Percentiles rank a stretch among this genome's conserved stretches.
Conservation (phyloP, 78 protist species). For the Tieghemostelium lacteum region DNA sequence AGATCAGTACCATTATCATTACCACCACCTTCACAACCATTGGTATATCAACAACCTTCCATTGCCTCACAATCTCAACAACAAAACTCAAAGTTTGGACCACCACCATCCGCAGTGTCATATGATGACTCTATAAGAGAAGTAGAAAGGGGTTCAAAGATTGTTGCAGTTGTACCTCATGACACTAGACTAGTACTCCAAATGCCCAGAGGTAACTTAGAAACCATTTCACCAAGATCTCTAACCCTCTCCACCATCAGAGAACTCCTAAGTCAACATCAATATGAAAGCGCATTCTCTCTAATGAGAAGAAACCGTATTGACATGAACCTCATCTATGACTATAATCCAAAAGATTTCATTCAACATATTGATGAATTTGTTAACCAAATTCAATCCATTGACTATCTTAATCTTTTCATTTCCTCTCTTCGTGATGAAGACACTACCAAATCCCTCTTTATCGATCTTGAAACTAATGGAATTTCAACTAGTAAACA, state of each 20-base stretch:
- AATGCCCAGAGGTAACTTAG: slow-evolving; percentile 92
- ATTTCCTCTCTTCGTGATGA: slow-evolving; percentile 71
- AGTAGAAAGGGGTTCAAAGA: slow-evolving; percentile 87
- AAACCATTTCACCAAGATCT: slow-evolving; percentile 85
- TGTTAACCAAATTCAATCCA: slow-evolving; percentile 49
- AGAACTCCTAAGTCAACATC: slow-evolving; percentile 5
- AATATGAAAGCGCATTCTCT: slow-evolving; percentile 26
- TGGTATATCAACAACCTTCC: background rate
- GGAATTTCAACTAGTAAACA: background rate
- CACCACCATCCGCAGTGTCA: background rate
- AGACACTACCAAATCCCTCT: slow-evolving; percentile 72
- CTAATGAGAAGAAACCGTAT: slow-evolving; percentile 83
- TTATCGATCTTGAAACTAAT: slow-evolving; percentile 35
- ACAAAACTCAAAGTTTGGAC: background rate
- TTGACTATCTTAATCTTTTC: slow-evolving; percentile 76
- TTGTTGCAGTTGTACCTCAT: slow-evolving; percentile 71
- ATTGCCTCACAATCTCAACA: background rate
- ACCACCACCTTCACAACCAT: slow-evolving; percentile 23
- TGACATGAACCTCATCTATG: slow-evolving; percentile 86
- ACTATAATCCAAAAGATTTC: slow-evolving; percentile 81
- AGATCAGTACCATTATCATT: slow-evolving; percentile 54
- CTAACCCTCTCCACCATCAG: slow-evolving; percentile 57
- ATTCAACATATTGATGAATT: slow-evolving; percentile 47
- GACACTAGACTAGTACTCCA: slow-evolving; percentile 69
- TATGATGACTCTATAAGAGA: slow-evolving; percentile 73